A percentile compares a stretch with the other conserved stretches of the same genome.
Evolutionary conservation across 129 eudicot species (phyloP).

Genomic region (Ambrosia artemisiifolia): DNA sequence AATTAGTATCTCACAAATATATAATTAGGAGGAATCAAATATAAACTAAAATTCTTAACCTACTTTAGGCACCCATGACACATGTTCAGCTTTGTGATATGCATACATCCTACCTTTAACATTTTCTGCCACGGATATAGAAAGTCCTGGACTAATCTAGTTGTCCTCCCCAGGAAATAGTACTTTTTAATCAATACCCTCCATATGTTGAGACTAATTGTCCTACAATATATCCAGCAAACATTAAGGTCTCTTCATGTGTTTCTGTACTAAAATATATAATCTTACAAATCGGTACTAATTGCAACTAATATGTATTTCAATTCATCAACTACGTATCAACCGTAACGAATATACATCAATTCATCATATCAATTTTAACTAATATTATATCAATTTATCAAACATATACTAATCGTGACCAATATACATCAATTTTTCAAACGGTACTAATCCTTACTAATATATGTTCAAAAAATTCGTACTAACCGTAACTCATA

Average conservation of each 20-base stretch:
- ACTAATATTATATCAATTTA: neutral
- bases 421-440: neutral
- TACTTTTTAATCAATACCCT: constrained; percentile 29
- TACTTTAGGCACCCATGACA: neutral
- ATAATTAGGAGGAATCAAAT: too few species aligned
- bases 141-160: too few species aligned
- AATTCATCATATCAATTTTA: too few species aligned
- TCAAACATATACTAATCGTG: neutral
- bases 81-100: neutral
- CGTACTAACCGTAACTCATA: too few species aligned
- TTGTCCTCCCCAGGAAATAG: neutral
- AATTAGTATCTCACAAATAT: too few species aligned
- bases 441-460: neutral
- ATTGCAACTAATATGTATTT: neutral
- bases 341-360: neutral
- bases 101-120: constrained; percentile 42
- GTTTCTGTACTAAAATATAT: neutral
- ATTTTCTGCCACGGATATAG: constrained; percentile 35
- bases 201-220: constrained; percentile 23
- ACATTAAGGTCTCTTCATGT: neutral
- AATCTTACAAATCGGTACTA: neutral
- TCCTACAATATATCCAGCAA: constrained; percentile 17
- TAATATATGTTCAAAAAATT: too few species aligned
- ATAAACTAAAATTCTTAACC: too few species aligned
- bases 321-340: neutral